phyloP scores from a whole-genome alignment of 1,139 yeast species.

The Suhomyces kunorum region DNA sequence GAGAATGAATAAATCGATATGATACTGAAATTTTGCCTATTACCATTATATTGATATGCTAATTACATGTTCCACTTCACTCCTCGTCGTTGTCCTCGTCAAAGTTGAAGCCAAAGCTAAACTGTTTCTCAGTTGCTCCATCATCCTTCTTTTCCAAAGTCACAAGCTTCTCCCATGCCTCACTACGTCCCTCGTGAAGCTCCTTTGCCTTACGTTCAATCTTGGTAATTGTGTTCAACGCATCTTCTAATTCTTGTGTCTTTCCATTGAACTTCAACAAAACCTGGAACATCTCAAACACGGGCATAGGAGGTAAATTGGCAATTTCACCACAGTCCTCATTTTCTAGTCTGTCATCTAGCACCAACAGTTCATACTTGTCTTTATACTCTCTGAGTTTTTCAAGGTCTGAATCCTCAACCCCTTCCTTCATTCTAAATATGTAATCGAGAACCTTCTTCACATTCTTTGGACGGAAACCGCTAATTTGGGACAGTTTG shows the following conservation, averaged over 20 bases:
- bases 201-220: slow-evolving; percentile 30
- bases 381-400: slow-evolving; percentile 23
- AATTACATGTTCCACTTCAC: not conserved
- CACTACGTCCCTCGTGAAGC: slow-evolving; percentile 20
- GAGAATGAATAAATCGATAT: not conserved
- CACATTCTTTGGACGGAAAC: slow-evolving; percentile 64
- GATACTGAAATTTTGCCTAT: not conserved
- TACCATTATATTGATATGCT: not conserved
- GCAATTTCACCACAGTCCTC: slow-evolving; percentile 50
- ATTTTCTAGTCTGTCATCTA: slow-evolving; percentile 26
- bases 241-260: slow-evolving; percentile 31
- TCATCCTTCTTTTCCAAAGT: slow-evolving; percentile 7
- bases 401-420: slow-evolving; percentile 21
- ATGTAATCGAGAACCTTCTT: slow-evolving; percentile 37
- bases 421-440: slow-evolving; percentile 30
- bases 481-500: slow-evolving; percentile 72
- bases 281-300: slow-evolving; percentile 57
- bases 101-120: slow-evolving; percentile 36
- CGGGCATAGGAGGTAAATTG: slow-evolving; percentile 50
- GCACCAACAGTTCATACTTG: slow-evolving; percentile 20
- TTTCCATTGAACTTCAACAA: slow-evolving; percentile 41
- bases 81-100: slow-evolving; percentile 27
- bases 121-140: slow-evolving; percentile 15
- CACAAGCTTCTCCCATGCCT: slow-evolving; percentile 26
- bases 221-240: slow-evolving; percentile 31